phyloP scores from a whole-genome alignment of 345 rosid species.

The Murraya paniculata region DNA sequence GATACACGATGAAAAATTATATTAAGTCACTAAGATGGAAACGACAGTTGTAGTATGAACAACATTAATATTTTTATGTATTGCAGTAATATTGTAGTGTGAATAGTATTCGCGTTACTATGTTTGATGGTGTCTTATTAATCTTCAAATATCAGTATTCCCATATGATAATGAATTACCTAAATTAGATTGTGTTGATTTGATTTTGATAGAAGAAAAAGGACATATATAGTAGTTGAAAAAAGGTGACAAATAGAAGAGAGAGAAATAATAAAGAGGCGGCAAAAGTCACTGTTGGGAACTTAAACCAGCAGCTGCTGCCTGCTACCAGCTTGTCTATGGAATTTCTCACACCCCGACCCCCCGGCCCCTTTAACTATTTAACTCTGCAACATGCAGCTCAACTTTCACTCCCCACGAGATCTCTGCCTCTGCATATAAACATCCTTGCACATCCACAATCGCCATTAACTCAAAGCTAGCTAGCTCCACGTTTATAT shows the following conservation, averaged over 20 bases:
- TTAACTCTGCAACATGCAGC: slow-evolving; percentile 11
- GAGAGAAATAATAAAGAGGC: slow-evolving; percentile 1
- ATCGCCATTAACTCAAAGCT: neutral
- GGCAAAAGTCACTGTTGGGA: slow-evolving; percentile 41
- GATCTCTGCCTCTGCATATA: slow-evolving; percentile 1
- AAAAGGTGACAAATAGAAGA: slow-evolving; percentile 18
- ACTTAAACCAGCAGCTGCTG: slow-evolving; percentile 42
- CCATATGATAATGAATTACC: neutral
- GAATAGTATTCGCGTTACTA: too few relatives aligned
- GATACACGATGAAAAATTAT: neutral
- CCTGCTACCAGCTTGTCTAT: slow-evolving; percentile 23
- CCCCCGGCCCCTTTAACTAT: neutral
- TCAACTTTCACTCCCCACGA: slow-evolving; percentile 11
- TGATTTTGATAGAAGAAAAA: neutral
- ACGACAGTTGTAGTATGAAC: too few relatives aligned
- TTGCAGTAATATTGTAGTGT: too few relatives aligned
- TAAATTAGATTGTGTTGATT: neutral
- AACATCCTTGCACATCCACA: neutral
- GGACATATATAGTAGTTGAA: slow-evolving; percentile 5
- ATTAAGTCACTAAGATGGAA: too few relatives aligned
- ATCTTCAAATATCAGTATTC: too few relatives aligned
- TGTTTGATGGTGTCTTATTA: too few relatives aligned
- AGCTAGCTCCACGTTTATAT: too few relatives aligned
- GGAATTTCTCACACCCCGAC: slow-evolving; percentile 19
- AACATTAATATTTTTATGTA: too few relatives aligned